phyloP scores from a whole-genome alignment of 1,139 yeast genomes.

The Sugiyamaella sp. region DNA sequence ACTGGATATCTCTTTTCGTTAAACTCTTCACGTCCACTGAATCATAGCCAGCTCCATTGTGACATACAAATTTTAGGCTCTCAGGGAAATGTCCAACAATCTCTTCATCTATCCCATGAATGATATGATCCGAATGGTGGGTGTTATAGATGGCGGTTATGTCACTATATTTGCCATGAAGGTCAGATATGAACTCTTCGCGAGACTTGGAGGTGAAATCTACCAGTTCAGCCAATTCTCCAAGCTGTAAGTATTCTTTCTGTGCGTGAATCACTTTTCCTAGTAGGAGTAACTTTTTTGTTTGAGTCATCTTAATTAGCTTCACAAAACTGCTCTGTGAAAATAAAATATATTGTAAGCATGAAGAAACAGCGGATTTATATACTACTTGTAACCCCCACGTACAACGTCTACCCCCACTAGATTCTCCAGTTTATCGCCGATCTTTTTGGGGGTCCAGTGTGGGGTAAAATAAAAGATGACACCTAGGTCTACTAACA shows the following conservation, averaged over 20 bases:
- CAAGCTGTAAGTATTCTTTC: conserved; percentile 33
- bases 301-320: conserved; percentile 11
- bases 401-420: conserved; percentile 1
- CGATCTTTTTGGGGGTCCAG: conserved; percentile 7
- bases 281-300: conserved; percentile 30
- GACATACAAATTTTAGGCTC: conserved; percentile 65
- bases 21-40: conserved; percentile 54
- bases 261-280: conserved; percentile 34
- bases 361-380: too few relatives aligned
- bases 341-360: not conserved
- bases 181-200: conserved; percentile 40
- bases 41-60: conserved; percentile 95
- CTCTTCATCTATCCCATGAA: conserved; percentile 77
- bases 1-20: conserved; percentile 54
- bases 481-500: too few relatives aligned
- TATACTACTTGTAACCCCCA: conserved; percentile 7
- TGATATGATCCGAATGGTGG: conserved; percentile 16
- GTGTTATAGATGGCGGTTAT: conserved; percentile 38
- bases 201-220: conserved; percentile 30
- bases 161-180: conserved; percentile 39
- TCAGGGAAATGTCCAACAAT: conserved; percentile 62
- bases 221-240: conserved; percentile 34
- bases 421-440: not conserved
- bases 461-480: conserved; percentile 5
- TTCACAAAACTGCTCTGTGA: not conserved